phyloP scores from a whole-genome alignment of 2,329 filamentous ascomycete species.

The Basipetospora sp. region DNA sequence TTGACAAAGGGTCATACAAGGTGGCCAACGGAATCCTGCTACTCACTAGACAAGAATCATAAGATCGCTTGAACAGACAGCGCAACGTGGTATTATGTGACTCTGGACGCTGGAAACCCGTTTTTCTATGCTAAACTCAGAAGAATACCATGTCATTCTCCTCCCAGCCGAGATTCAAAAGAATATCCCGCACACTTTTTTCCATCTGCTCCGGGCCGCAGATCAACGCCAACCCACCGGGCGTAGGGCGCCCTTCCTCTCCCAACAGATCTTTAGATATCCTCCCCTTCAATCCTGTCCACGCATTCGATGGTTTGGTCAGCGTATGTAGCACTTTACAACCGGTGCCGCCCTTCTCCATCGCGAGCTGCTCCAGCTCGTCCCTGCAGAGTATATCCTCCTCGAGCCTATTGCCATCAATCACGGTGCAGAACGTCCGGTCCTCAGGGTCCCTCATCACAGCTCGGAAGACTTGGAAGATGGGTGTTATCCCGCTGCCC shows the following conservation, averaged over 20 bases:
- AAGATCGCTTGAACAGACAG: too few relatives aligned
- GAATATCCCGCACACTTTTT: conserved; percentile 42
- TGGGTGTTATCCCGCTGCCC: conserved; percentile 83
- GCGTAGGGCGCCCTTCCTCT: conserved; percentile 36
- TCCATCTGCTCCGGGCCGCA: conserved; percentile 70
- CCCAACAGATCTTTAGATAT: conserved; percentile 49
- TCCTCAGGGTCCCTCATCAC: conserved; percentile 4
- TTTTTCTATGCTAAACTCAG: too few relatives aligned
- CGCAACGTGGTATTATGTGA: too few relatives aligned
- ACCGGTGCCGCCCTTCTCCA: conserved; percentile 10
- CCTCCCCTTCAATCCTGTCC: conserved; percentile 54
- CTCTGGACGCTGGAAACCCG: too few relatives aligned
- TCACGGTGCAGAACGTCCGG: conserved; percentile 28
- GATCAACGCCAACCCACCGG: conserved; percentile 52
- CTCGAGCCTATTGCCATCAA: conserved; percentile 63
- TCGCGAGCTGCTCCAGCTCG: conserved; percentile 45
- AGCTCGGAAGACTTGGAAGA: conserved; percentile 49
- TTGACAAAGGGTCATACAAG: too few relatives aligned
- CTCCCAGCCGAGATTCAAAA: conserved; percentile 49
- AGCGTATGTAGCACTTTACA: conserved; percentile 57
- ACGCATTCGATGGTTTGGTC: conserved; percentile 45
- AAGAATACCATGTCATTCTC: conserved; percentile 66
- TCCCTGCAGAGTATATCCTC: conserved; percentile 69
- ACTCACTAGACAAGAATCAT: too few relatives aligned
- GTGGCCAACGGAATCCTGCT: too few relatives aligned